Evolutionary conservation across 2,329 filamentous ascomycete genomes (phyloP).

Genomic region (Aspergillus ruber): DNA sequence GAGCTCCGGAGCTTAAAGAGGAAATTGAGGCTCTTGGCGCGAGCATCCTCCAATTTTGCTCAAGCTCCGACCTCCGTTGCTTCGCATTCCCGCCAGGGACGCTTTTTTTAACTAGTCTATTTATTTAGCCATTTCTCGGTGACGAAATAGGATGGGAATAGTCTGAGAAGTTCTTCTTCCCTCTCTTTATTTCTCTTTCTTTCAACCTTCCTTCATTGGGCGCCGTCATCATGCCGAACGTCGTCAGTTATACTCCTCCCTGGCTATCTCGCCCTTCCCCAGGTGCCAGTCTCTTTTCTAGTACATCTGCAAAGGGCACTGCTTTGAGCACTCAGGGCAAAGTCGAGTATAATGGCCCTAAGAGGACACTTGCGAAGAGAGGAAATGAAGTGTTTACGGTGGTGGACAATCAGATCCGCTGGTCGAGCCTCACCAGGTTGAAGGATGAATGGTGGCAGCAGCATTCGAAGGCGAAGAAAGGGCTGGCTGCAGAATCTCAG

Average conservation of each 20-base stretch:
- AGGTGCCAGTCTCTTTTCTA: slow-evolving; percentile 69
- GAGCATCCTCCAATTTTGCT: not conserved
- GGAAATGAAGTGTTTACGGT: slow-evolving; percentile 86
- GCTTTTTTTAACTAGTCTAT: not conserved
- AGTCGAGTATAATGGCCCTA: slow-evolving; percentile 32
- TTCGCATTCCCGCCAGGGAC: not conserved
- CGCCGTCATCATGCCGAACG: slow-evolving; percentile 65
- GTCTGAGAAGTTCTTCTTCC: not conserved
- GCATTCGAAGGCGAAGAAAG: slow-evolving; percentile 27
- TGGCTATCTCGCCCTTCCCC: slow-evolving; percentile 77
- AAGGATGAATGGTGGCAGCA: slow-evolving; percentile 55
- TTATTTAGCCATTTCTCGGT: not conserved
- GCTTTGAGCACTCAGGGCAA: slow-evolving; percentile 19
- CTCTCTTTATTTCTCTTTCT: not conserved
- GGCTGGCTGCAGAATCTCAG: slow-evolving; percentile 13
- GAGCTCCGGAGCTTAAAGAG: not conserved
- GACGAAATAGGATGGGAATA: not conserved
- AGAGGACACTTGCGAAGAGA: slow-evolving; percentile 65
- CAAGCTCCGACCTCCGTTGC: not conserved
- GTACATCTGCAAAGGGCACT: slow-evolving; percentile 41
- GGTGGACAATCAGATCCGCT: slow-evolving; percentile 81
- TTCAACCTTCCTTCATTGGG: slow-evolving; percentile 1
- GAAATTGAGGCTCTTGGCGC: not conserved
- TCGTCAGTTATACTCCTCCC: slow-evolving; percentile 75
- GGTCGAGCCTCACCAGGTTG: slow-evolving; percentile 75